Base-by-base conservation (phyloP, 208 protist genomes). In the Strigomonas culicis region DNA sequence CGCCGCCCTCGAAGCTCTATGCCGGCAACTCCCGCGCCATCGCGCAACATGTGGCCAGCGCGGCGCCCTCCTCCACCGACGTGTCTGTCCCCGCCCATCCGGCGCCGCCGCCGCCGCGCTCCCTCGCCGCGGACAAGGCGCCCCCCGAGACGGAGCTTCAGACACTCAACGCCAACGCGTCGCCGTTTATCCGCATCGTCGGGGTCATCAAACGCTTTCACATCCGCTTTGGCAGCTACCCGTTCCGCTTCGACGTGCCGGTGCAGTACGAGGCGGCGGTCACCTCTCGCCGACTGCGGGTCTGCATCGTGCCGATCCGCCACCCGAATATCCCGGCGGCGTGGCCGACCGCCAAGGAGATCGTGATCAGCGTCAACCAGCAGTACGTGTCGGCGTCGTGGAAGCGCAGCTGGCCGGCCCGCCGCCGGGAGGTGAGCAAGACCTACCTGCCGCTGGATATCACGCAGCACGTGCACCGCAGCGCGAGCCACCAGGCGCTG, bases 401-500 rank as follows among this genome's bases (percentile, higher is more conserved):
- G 85, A 80, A 77, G 64, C 88, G 88, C 17, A 53, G 72, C 19
- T 94, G 88, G 85, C 88, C 88, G 4, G 85, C 87, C 22, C 80
- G 85, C 21, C 69, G 75, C 55, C 53, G 66, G 43, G 77, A 75
- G 56, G 81, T 94, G 1, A 71, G 77, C 24, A 86, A 90, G 60
- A 80, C 85, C n/a, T 86, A 77, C 50, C 73, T 94, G 27, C 74
- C 80, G 34, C 62, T 94, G 30, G 88, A 94, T 63, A 81, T 94
- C 31, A 94, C 88, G 30, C 80, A 88, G 59, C 68, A 86, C 32
- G 47, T 85, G 22, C 49, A 22, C 11, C 49, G 49, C 7, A 8
- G 49, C 11, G 49, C n/a, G n/a, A 30, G 8, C n/a, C 46, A 31
- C 10, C 88, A 94, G 70, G 74, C 63, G 8, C 25, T 90, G 51